Percentiles rank a stretch among this genome's conserved stretches.
phyloP scores from a whole-genome alignment of 306 rosid genomes.

The Vicia villosa region DNA sequence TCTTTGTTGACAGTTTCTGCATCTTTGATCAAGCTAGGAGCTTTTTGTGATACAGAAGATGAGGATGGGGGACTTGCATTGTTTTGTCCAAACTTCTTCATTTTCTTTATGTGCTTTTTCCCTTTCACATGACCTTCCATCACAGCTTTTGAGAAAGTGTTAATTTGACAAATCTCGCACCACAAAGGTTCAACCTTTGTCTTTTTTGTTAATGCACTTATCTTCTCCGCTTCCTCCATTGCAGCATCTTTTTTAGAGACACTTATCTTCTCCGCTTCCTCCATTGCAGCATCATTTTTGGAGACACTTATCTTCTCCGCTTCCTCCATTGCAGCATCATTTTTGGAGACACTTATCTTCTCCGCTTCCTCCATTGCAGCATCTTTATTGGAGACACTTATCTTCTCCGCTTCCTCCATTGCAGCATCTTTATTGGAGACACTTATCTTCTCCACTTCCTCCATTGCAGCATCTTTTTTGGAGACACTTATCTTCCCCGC shows the following conservation, averaged over 20 bases:
- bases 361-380: too few species aligned
- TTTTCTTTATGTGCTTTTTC: conserved; percentile 44
- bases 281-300: too few species aligned
- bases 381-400: too few species aligned
- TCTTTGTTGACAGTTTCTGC: conserved; percentile 1
- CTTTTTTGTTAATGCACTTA: background rate
- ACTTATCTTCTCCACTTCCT: too few species aligned
- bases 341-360: background rate
- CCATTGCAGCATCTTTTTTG: too few species aligned
- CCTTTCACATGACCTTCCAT: conserved; percentile 54
- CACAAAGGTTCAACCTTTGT: conserved; percentile 32
- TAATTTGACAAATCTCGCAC: conserved; percentile 54
- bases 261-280: background rate
- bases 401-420: too few species aligned
- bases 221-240: too few species aligned
- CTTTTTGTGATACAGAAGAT: conserved; percentile 10
- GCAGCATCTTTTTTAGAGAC: too few species aligned
- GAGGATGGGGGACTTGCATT: background rate
- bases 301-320: background rate
- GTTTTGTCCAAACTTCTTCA: background rate
- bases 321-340: too few species aligned
- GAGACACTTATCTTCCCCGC: too few species aligned
- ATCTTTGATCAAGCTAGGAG: conserved; percentile 24
- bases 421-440: too few species aligned
- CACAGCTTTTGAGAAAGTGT: conserved; percentile 11